These are phyloP conservation scores for Leccinum imitatum DNA, from an alignment of 768 basidiomycete species.

Conservation along the genomic window DNA sequence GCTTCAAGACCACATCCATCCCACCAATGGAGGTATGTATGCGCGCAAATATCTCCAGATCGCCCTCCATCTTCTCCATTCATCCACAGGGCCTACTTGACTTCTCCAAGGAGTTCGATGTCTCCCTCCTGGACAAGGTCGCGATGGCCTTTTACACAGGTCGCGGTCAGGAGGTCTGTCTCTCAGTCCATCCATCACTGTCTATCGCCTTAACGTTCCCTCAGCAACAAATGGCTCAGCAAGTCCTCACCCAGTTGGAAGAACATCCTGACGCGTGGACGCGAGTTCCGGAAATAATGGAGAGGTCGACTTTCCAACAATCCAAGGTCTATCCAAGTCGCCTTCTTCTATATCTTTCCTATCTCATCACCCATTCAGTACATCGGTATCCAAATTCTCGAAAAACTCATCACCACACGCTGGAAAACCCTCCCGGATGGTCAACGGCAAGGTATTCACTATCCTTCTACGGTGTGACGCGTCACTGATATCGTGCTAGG, in stretches of 20 bases:
- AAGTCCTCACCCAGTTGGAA: slow-evolving; percentile 92
- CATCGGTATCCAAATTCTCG: slow-evolving; percentile 94
- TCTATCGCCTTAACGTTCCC: slow-evolving; percentile 10
- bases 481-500: slow-evolving; percentile 43
- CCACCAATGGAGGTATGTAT: slow-evolving; percentile 40
- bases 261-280: slow-evolving; percentile 98
- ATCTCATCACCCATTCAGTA: slow-evolving; percentile 53
- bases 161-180: slow-evolving; percentile 72
- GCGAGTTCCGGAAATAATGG: slow-evolving; percentile 90
- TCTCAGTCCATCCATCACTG: slow-evolving; percentile 3
- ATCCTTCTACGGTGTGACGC: slow-evolving; percentile 3
- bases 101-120: slow-evolving; percentile 92
- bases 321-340: slow-evolving; percentile 56
- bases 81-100: slow-evolving; percentile 76
- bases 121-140: slow-evolving; percentile 89
- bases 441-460: slow-evolving; percentile 75
- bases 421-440: slow-evolving; percentile 97
- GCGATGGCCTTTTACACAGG: slow-evolving; percentile 91
- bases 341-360: neutral
- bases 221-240: slow-evolving; percentile 95
- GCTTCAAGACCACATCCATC: slow-evolving; percentile 11
- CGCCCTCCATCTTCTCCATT: slow-evolving; percentile 6
- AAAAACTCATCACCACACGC: slow-evolving; percentile 89
- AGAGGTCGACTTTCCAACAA: slow-evolving; percentile 80
- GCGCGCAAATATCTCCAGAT: neutral